Conservation (phyloP, 2,329 filamentous ascomycete species). For the Fusarium mundagurra region DNA sequence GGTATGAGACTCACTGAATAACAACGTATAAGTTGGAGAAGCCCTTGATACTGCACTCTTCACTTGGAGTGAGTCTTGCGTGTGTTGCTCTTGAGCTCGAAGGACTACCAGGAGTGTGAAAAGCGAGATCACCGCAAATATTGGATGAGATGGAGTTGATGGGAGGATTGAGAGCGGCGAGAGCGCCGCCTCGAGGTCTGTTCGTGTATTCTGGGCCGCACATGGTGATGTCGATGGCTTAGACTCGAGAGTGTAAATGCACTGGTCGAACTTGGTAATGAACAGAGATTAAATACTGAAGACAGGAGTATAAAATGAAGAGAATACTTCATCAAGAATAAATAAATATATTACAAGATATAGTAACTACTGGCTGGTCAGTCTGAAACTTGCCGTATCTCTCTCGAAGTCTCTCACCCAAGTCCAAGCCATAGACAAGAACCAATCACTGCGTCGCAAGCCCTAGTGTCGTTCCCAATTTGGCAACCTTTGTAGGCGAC, state of each 20-base stretch:
- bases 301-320: not conserved
- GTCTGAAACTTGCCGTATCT: constrained; percentile 1
- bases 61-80: constrained; percentile 51
- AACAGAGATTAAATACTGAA: not conserved
- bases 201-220: constrained; percentile 56
- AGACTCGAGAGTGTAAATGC: not conserved
- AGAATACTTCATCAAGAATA: not conserved
- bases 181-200: constrained; percentile 56
- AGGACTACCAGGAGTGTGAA: constrained; percentile 54
- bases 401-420: constrained; percentile 32
- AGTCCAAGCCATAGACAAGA: not conserved
- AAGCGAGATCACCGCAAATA: constrained; percentile 53
- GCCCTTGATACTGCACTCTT: constrained; percentile 18
- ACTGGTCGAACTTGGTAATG: not conserved
- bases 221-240: constrained; percentile 49
- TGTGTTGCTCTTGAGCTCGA: constrained; percentile 53
- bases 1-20: constrained; percentile 53
- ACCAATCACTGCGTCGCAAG: constrained; percentile 44
- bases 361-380: not conserved
- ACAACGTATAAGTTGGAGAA: constrained; percentile 49
- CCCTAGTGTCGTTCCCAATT: constrained; percentile 35
- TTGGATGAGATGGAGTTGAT: constrained; percentile 7
- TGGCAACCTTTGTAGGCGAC: constrained; percentile 34
- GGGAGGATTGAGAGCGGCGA: constrained; percentile 54
- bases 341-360: not conserved